A percentile compares a stretch with the other conserved stretches of the same genome.
phyloP scores from a whole-genome alignment of 2,329 filamentous ascomycete genomes.

The Aspergillus candidus region DNA sequence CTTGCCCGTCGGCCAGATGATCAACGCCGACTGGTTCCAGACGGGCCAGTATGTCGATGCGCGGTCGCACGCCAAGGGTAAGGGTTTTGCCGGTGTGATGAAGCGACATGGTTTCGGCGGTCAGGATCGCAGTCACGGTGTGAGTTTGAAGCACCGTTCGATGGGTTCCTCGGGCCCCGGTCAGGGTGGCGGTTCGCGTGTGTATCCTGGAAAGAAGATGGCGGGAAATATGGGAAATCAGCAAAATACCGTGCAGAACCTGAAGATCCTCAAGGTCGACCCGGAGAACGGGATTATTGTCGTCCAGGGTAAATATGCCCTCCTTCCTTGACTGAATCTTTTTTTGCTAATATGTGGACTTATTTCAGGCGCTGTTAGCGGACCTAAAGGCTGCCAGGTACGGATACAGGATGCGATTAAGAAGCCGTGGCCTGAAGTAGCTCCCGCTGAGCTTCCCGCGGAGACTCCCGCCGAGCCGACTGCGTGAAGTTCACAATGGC shows the following conservation, averaged over 20 bases:
- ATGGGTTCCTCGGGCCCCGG: slow-evolving; percentile 85
- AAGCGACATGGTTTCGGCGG: slow-evolving; percentile 88
- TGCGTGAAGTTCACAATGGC: slow-evolving; percentile 6
- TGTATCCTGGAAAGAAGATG: slow-evolving; percentile 97
- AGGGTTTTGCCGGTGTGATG: slow-evolving; percentile 96
- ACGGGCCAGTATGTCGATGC: slow-evolving; percentile 88
- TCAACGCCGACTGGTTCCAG: slow-evolving; percentile 86
- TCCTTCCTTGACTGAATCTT: neutral
- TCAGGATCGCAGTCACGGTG: slow-evolving; percentile 89
- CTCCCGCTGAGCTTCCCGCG: slow-evolving; percentile 2
- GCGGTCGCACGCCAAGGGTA: slow-evolving; percentile 70
- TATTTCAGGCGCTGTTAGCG: slow-evolving; percentile 61
- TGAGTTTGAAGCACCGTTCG: slow-evolving; percentile 86
- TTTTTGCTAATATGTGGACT: slow-evolving; percentile 1
- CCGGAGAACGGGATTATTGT: slow-evolving; percentile 80
- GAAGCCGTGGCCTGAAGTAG: slow-evolving; percentile 63
- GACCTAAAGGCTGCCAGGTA: slow-evolving; percentile 80
- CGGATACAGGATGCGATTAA: slow-evolving; percentile 86
- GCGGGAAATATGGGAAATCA: slow-evolving; percentile 90
- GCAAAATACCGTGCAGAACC: slow-evolving; percentile 81
- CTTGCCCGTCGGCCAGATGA: slow-evolving; percentile 64
- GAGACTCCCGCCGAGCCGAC: slow-evolving; percentile 9
- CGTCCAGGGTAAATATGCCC: slow-evolving; percentile 59
- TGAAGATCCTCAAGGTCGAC: slow-evolving; percentile 84
- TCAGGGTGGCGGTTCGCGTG: slow-evolving; percentile 87